Percentiles rank a stretch among this genome's conserved stretches.
phyloP scores from a whole-genome alignment of 129 eudicot genomes.

The Artemisia tridentata region DNA sequence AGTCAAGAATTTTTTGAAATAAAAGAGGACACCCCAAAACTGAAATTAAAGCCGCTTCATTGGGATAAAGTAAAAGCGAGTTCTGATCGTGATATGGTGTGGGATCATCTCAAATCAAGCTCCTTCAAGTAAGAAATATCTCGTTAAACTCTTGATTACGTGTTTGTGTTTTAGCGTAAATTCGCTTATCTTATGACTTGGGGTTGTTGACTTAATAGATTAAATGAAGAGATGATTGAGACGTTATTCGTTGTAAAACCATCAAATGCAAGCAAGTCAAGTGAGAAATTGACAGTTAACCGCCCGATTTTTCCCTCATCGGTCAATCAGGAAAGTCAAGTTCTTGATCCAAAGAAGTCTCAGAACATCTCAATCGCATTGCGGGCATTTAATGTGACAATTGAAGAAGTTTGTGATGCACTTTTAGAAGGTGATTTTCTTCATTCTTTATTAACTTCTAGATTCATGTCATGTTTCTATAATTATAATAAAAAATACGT shows the following conservation, averaged over 20 bases:
- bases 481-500: not conserved
- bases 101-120: constrained; percentile 95
- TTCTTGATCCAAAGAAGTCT: constrained; percentile 91
- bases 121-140: constrained; percentile 69
- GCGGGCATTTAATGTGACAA: constrained; percentile 78
- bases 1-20: constrained; percentile 25
- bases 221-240: constrained; percentile 98
- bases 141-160: not conserved
- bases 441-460: not conserved
- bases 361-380: constrained; percentile 82
- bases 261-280: constrained; percentile 41
- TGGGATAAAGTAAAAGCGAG: constrained; percentile 98
- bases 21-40: constrained; percentile 50
- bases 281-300: constrained; percentile 35
- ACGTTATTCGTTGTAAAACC: constrained; percentile 72
- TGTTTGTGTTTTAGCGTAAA: not conserved
- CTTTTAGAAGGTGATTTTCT: constrained; percentile 73
- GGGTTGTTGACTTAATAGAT: constrained; percentile 45
- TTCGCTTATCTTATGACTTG: constrained; percentile 9
- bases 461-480: not conserved
- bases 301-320: constrained; percentile 47
- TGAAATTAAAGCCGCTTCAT: constrained; percentile 80
- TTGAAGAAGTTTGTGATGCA: constrained; percentile 84
- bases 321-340: constrained; percentile 54
- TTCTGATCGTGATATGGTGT: constrained; percentile 90